Evolutionary conservation across 2,329 filamentous ascomycete genomes (phyloP), one percentile per base, ranked within the genome.

Genomic region (Xylaria sp.): DNA sequence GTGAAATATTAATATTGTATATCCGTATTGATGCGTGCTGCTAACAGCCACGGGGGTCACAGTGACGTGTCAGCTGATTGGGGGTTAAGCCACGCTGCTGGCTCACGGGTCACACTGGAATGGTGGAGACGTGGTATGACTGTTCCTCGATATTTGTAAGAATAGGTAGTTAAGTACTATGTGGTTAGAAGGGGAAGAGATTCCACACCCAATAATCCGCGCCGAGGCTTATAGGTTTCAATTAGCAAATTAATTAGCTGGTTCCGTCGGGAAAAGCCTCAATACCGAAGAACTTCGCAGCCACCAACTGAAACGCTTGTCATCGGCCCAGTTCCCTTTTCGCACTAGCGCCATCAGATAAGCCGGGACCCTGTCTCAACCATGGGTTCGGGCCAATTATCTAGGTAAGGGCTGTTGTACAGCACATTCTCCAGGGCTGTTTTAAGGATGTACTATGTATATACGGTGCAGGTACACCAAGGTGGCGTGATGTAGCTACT

Each of bases 341-440:
- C 46, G 23, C 25, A 53, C 59, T 69, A 70, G 69, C 62, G 60
- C 64, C 64, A 71, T 71, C 69, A 67, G 69, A 71, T 71, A 71
- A 71, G 52, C 48, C 18, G 34, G 15, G 12, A 1, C 41, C 32
- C 32, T 25, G 23, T 56, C 25, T 20, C 41, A 50, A 18, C 41
- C 58, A 58, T 15, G 23, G 34, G 12, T 46, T 63, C 39, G 59
- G 52, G 34, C 39, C 53, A 56, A 56, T 36, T 28, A 39, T 39
- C 23, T 56, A 28, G 15, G n/a, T 25, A 23, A 32, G 32, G 23
- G 45, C 10, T 23, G 43, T 46, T 13, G 45, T 23, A 48, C 45
- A 48, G 23, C 13, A 18, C n/a, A 25, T 12, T 9, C n/a, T n/a
- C n/a, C n/a, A n/a, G n/a, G n/a, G n/a, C n/a, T 45, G 20, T 43